Evolutionary conservation across 1,139 yeast genomes (phyloP).

Genomic region (Kodamaea arcana): DNA sequence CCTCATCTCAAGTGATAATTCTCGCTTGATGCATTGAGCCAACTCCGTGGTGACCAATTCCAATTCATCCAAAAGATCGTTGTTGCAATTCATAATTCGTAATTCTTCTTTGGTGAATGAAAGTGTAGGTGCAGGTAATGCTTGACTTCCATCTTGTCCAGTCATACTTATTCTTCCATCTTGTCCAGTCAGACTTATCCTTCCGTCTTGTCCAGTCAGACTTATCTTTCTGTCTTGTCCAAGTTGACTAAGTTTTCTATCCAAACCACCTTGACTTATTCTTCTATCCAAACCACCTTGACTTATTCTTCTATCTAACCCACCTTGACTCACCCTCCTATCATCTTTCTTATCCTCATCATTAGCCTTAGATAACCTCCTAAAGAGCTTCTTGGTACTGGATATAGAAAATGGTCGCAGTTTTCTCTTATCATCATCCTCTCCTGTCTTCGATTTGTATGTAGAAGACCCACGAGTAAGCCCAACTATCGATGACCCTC

Average conservation of each 20-base stretch:
- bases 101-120: constrained; percentile 56
- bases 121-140: constrained; percentile 12
- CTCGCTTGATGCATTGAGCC: constrained; percentile 67
- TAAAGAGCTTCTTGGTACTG: constrained; percentile 29
- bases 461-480: background rate
- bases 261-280: background rate
- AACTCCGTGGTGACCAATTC: constrained; percentile 67
- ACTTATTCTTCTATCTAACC: no score
- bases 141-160: background rate
- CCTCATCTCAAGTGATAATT: constrained; percentile 51
- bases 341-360: constrained; percentile 2
- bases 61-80: constrained; percentile 55
- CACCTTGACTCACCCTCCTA: background rate
- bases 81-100: constrained; percentile 57
- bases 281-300: background rate
- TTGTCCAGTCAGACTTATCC: background rate
- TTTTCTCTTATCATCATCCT: constrained; percentile 15
- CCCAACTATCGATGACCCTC: background rate
- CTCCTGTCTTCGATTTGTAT: constrained; percentile 3
- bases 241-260: no score
- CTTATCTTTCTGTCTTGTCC: background rate
- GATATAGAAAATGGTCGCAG: constrained; percentile 25
- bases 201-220: background rate
- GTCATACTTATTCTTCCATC: no score
- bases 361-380: constrained; percentile 28